Base-by-base conservation (phyloP, 2,329 filamentous ascomycete species). In the Colletotrichum sp. region DNA sequence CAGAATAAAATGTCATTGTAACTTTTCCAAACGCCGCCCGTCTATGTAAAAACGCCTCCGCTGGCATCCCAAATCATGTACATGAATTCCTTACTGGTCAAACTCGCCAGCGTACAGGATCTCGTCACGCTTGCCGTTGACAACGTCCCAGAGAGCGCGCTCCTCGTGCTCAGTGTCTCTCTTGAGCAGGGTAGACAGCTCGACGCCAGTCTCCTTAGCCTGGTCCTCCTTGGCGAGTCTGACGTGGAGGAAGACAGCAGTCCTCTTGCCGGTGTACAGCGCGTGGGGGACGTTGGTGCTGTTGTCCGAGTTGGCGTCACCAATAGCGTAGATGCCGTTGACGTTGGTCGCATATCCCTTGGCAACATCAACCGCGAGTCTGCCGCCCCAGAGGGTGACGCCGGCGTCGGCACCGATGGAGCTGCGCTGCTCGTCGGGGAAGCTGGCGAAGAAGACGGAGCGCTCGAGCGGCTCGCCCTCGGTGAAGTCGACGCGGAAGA, bases 231-330 rank as follows among this genome's bases (percentile, higher is more conserved):
- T 82, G 63, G 85, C 87, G 18, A 89, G 81, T 79, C 85, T 82
- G 15, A 88, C 88, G 77, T 93, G 91, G 6, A 91, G 75, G 65
- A 83, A 91, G 1, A 93, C 90, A 7, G 89, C 91, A 0, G 90
- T 85, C 34, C 87, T 82, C 86, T 93, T 93, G 4, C 91, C 91
- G 15, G 85, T 89, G 79, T 85, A 93, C 79, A 93, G 87, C 0
- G 92, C 91, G 77, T 92, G 91, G 0, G 90, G 90, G 1, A 93
- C 88, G 77, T 93, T 93, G 5, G 90, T 92, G 10, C 86, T 84
- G n/a, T 89, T 88, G 69, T 92, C 91, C 36, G 87, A 88, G 81
- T 93, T 93, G 15, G 88, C 88, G 77, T 93, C 91, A 0, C 92
- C 91, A 24, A 93, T 82, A 7, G 89, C 91, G 78, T 89, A 93